Base-by-base conservation (phyloP, 495 filamentous ascomycete genomes). In the Lasiosphaeriaceae sp. region DNA sequence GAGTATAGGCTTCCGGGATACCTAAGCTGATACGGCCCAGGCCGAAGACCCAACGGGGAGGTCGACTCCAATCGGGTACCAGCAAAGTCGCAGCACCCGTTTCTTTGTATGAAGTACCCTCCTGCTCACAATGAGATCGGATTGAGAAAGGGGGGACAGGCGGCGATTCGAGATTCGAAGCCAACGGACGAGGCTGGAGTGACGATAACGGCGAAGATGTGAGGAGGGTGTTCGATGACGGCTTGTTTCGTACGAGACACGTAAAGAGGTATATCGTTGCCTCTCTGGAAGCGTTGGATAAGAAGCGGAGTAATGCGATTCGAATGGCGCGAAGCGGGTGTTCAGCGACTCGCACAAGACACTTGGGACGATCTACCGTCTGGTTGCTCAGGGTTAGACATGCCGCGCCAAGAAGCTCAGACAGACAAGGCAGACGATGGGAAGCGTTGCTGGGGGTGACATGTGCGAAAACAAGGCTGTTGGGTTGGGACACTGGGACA, bases 51-150 rank as follows among this genome's bases (percentile, higher is more conserved):
- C 16, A 52, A 61, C 52, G 50, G 54, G 54, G 21, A 47, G 39
- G 43, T 60, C 63, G 66, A 45, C 66, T 47, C 65, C 62, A 45
- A 68, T 61, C 46, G 63, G 47, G 56, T 48, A 22, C 16, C 43
- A 17, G 50, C 11, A 41, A n/a, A 29, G 26, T 20, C 22, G 21
- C 20, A 50, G 19, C 17, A 31, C n/a, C 20, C 29, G 22, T n/a
- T 21, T 48, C 34, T 19, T n/a, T n/a, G 17, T 52, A 4, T 41
- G 24, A 16, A 16, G 11, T 50, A 12, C 14, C 5, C 7, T 43
- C 14, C 39, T 43, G 14, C 39, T 43, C 39, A 12, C 14, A 17
- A 43, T 8, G 47, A 17, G 3, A 29, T 50, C 47, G 47, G 24
- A 4, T 17, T 11, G 23, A 19, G n/a, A 16, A 19, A 22, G n/a